Percentiles rank a stretch among this genome's conserved stretches.
These are phyloP conservation scores for Penicillium palitans DNA, from an alignment of 2,329 filamentous ascomycete species.

Conservation along the genomic window DNA sequence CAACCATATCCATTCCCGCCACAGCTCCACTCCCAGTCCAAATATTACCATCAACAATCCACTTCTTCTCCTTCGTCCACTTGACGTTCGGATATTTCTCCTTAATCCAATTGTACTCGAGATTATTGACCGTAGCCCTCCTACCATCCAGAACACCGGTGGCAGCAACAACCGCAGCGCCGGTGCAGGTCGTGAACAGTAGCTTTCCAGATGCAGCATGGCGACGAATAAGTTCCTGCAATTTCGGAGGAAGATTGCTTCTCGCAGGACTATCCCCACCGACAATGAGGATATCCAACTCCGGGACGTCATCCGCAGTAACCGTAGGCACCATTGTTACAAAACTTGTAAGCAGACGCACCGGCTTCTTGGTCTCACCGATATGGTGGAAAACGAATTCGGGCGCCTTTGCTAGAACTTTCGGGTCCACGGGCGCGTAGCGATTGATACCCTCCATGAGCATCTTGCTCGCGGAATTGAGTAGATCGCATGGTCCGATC, in stretches of 20 bases:
- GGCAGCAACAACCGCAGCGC: background rate
- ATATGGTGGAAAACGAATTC: constrained; percentile 40
- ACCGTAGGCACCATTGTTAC: constrained; percentile 19
- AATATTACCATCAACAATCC: constrained; percentile 49
- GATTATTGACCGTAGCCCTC: background rate
- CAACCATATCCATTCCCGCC: constrained; percentile 50
- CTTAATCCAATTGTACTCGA: background rate
- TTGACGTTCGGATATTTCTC: background rate
- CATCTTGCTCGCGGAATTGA: constrained; percentile 29
- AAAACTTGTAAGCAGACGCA: constrained; percentile 22
- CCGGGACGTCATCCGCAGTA: background rate
- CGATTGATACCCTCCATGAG: constrained; percentile 12
- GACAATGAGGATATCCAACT: background rate
- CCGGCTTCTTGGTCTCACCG: constrained; percentile 33
- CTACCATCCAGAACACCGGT: background rate
- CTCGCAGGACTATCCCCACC: background rate
- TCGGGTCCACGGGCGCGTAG: constrained; percentile 21
- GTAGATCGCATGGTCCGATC: constrained; percentile 34
- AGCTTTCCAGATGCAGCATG: background rate
- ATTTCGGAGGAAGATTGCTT: background rate
- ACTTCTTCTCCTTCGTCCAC: constrained; percentile 42
- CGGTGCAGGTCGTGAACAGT: background rate
- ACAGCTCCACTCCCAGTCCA: constrained; percentile 51
- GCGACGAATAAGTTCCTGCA: background rate
- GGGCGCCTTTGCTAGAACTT: constrained; percentile 25